phyloP scores from a whole-genome alignment of 257 asterid genomes.

The Gynochthodes officinalis region DNA sequence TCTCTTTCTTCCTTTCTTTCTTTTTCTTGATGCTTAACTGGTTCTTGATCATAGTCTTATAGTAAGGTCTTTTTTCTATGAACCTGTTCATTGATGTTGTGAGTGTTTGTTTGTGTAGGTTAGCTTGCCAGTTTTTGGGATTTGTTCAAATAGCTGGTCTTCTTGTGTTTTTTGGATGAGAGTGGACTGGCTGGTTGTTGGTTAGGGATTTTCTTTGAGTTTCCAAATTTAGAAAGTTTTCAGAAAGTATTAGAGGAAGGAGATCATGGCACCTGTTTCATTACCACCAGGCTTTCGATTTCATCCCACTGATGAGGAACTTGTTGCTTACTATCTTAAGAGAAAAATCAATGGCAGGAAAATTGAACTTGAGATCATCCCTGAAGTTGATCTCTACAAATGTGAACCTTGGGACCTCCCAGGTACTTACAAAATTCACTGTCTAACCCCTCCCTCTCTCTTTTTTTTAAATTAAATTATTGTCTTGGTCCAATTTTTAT shows the following conservation, averaged over 20 bases:
- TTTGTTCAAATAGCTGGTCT: slow-evolving; percentile 13
- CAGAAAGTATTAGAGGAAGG: slow-evolving; percentile 11
- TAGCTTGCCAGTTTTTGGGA: neutral
- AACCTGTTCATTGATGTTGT: slow-evolving; percentile 3
- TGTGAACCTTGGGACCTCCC: slow-evolving; percentile 99
- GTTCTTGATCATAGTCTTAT: neutral
- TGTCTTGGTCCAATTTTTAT: no score
- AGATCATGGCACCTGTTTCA: slow-evolving; percentile 80
- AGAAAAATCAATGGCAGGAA: slow-evolving; percentile 84
- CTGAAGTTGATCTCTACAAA: slow-evolving; percentile 98
- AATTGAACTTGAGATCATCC: slow-evolving; percentile 90
- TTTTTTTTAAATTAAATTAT: neutral
- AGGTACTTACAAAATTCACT: slow-evolving; percentile 39
- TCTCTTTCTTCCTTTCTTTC: slow-evolving; percentile 21
- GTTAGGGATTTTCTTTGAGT: neutral
- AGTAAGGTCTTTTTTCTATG: no score
- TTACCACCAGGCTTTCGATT: slow-evolving; percentile 98
- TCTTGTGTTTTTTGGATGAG: neutral
- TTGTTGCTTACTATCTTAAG: slow-evolving; percentile 88
- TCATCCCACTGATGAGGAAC: slow-evolving; percentile 98
- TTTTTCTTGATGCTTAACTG: neutral
- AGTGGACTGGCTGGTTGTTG: neutral
- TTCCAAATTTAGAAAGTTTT: neutral
- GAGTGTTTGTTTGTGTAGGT: slow-evolving; percentile 16
- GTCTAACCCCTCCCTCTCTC: neutral